Conservation (phyloP, 345 rosid species). For the Murraya koenigii region DNA sequence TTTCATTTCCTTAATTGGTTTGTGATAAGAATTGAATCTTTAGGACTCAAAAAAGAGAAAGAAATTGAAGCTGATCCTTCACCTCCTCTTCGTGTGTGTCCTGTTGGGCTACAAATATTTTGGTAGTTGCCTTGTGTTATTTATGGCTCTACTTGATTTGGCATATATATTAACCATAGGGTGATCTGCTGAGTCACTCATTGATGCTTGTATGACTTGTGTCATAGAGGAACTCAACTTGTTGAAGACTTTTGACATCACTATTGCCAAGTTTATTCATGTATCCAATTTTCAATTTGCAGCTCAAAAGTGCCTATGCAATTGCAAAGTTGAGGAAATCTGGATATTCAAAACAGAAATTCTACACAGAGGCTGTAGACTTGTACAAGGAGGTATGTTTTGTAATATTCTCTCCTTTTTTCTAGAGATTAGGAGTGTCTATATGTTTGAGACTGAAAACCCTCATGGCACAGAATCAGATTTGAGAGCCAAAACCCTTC, state of each 20-base stretch:
- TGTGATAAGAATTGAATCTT: not conserved
- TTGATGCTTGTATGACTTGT: not conserved
- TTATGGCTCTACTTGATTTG: conserved; percentile 4
- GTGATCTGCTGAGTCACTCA: not conserved
- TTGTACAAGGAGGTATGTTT: conserved; percentile 72
- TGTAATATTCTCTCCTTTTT: not conserved
- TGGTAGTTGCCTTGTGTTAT: not conserved
- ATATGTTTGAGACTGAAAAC: not conserved
- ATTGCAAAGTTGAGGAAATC: conserved; percentile 76
- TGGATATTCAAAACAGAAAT: conserved; percentile 74
- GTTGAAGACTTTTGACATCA: not conserved
- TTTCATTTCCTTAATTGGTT: not conserved
- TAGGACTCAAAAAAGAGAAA: not conserved
- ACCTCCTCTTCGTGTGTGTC: not conserved
- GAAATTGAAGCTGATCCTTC: not conserved
- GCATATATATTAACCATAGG: not conserved
- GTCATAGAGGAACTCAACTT: not conserved
- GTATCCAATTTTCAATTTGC: conserved; percentile 22
- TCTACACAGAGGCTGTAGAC: conserved; percentile 73
- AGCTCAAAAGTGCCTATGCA: conserved; percentile 90
- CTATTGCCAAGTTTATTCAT: not conserved
- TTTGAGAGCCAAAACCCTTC: not conserved
- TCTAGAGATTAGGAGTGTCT: not conserved
- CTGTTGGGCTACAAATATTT: not conserved
- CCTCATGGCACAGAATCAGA: not conserved